phyloP scores from a whole-genome alignment of 169 alveolate species.

The Perkinsus marinus region DNA sequence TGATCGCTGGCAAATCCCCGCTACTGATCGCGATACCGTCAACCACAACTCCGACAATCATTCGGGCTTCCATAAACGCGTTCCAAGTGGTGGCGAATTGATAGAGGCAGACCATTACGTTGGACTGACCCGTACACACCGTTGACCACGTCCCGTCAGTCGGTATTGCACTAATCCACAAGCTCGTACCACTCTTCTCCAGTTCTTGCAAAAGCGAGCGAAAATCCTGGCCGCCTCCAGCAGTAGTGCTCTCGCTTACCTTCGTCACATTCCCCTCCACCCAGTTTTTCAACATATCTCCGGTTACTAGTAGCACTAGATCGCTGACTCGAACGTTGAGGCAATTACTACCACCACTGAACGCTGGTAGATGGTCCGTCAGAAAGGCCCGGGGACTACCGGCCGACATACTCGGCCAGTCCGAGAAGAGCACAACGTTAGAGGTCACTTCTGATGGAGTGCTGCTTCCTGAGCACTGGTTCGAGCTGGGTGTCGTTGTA shows the following conservation, averaged over 20 bases:
- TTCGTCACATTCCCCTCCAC: background rate
- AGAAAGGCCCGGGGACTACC: background rate
- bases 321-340: background rate
- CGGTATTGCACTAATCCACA: background rate
- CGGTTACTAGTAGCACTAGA: background rate
- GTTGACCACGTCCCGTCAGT: background rate
- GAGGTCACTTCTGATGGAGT: background rate
- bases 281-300: background rate
- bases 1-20: background rate
- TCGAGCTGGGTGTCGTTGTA: background rate
- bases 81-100: background rate
- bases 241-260: background rate
- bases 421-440: background rate
- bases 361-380: background rate
- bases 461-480: background rate
- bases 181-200: background rate
- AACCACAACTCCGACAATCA: background rate
- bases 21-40: background rate
- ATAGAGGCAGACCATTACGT: background rate
- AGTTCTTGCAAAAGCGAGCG: background rate
- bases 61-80: background rate
- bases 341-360: background rate
- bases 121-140: background rate
- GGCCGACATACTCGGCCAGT: background rate
- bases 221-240: background rate